Evolutionary conservation across 768 basidiomycete genomes (phyloP).

Genomic region (Macrolepiota fuliginosa): DNA sequence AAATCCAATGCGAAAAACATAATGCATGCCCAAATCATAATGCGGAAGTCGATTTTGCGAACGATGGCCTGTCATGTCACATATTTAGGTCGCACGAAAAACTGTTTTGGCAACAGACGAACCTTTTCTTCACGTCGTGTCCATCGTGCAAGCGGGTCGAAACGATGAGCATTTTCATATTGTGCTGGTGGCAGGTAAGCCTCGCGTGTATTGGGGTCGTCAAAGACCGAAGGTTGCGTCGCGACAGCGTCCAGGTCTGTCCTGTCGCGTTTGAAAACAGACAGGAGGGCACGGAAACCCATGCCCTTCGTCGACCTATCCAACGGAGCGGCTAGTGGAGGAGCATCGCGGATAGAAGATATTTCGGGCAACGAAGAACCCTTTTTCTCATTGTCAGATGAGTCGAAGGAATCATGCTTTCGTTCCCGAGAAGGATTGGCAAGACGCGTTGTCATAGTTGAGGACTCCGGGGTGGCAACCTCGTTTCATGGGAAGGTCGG

Average conservation of each 20-base stretch:
- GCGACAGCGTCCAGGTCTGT: constrained; percentile 49
- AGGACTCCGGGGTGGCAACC: neutral
- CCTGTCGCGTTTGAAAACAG: constrained; percentile 25
- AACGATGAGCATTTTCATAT: constrained; percentile 63
- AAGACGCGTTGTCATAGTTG: neutral
- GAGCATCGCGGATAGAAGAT: constrained; percentile 12
- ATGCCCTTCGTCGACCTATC: constrained; percentile 19
- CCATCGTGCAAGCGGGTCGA: constrained; percentile 67
- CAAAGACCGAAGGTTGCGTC: constrained; percentile 62
- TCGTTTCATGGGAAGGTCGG: neutral
- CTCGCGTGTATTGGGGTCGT: constrained; percentile 49
- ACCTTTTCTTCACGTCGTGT: constrained; percentile 68
- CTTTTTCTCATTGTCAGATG: constrained; percentile 19
- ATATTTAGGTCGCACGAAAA: neutral
- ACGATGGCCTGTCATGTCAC: constrained; percentile 40
- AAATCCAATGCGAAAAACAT: constrained; percentile 50
- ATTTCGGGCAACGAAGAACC: neutral
- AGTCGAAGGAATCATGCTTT: constrained; percentile 4
- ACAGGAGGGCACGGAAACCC: constrained; percentile 26
- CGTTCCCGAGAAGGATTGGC: constrained; percentile 9
- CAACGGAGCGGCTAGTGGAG: constrained; percentile 30
- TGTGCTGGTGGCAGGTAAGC: constrained; percentile 48
- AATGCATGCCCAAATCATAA: constrained; percentile 54
- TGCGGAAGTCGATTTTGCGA: constrained; percentile 57
- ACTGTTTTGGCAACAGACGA: constrained; percentile 11